A percentile compares a stretch with the other conserved stretches of the same genome.
Conservation (phyloP, 2,329 filamentous ascomycete species). For the Diaporthe nobilis region DNA sequence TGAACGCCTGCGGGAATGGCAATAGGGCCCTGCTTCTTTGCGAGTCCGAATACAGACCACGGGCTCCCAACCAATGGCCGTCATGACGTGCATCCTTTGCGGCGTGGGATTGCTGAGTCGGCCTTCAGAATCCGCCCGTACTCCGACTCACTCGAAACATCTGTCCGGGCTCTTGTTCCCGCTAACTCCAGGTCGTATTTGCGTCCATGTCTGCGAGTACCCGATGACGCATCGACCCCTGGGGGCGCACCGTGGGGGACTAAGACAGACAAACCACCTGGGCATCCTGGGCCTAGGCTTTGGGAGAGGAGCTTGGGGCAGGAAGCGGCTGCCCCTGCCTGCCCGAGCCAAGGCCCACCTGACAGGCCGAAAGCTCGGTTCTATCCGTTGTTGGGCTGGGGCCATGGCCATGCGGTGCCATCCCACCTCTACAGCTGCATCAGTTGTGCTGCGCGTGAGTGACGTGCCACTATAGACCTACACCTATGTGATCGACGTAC, state of each 20-base stretch:
- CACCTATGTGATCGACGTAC: slow-evolving; percentile 1
- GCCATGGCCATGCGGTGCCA: slow-evolving; percentile 2
- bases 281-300: neutral
- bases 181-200: slow-evolving; percentile 29
- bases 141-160: neutral
- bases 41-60: slow-evolving; percentile 3
- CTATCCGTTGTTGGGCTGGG: slow-evolving; percentile 17
- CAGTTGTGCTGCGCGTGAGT: slow-evolving; percentile 1
- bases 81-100: neutral
- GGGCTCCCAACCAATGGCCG: neutral
- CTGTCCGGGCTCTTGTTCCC: slow-evolving; percentile 4
- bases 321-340: neutral
- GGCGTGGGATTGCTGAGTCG: neutral
- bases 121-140: slow-evolving; percentile 29
- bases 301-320: slow-evolving; percentile 1
- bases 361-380: slow-evolving; percentile 25
- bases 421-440: neutral
- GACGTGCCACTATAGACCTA: neutral
- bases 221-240: slow-evolving; percentile 28
- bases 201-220: neutral
- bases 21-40: neutral
- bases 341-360: slow-evolving; percentile 19
- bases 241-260: neutral
- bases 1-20: slow-evolving; percentile 20
- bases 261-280: neutral